Conservation (phyloP, 257 asterid species). For the Fraxinus pennsylvanica region DNA sequence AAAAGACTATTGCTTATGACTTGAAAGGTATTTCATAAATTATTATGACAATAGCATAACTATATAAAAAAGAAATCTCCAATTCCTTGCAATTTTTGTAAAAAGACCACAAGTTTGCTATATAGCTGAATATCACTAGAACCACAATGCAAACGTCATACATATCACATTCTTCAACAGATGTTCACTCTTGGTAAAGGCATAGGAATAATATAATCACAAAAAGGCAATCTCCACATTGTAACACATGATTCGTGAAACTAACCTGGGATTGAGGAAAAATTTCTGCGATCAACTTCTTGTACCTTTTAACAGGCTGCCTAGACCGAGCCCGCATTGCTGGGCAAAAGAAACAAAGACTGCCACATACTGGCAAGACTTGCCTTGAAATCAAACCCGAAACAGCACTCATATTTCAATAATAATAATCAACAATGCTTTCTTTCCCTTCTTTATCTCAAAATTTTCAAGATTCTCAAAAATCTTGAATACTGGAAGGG, state of each 20-base stretch:
- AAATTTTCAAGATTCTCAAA: constrained; percentile 20
- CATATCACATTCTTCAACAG: neutral
- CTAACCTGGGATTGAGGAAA: constrained; percentile 52
- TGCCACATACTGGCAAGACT: constrained; percentile 54
- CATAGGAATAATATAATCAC: neutral
- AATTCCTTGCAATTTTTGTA: neutral
- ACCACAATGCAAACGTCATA: neutral
- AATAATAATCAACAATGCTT: constrained; percentile 15
- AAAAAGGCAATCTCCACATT: neutral
- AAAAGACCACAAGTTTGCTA: neutral
- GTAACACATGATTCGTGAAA: constrained; percentile 9
- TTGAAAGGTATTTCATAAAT: neutral
- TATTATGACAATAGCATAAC: neutral
- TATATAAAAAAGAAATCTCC: neutral
- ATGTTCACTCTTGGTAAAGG: neutral
- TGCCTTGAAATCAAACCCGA: constrained; percentile 53
- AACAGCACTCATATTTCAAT: constrained; percentile 35
- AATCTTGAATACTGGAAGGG: constrained; percentile 32
- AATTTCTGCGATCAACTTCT: constrained; percentile 55
- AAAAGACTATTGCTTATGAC: neutral
- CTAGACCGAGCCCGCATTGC: constrained; percentile 55
- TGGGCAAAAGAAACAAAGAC: constrained; percentile 57
- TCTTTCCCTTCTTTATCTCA: constrained; percentile 44
- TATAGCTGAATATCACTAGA: neutral
- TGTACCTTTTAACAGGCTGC: constrained; percentile 61